These are phyloP conservation scores for Lathyrus aphaca DNA, from an alignment of 306 rosid genomes.

Conservation along the genomic window DNA sequence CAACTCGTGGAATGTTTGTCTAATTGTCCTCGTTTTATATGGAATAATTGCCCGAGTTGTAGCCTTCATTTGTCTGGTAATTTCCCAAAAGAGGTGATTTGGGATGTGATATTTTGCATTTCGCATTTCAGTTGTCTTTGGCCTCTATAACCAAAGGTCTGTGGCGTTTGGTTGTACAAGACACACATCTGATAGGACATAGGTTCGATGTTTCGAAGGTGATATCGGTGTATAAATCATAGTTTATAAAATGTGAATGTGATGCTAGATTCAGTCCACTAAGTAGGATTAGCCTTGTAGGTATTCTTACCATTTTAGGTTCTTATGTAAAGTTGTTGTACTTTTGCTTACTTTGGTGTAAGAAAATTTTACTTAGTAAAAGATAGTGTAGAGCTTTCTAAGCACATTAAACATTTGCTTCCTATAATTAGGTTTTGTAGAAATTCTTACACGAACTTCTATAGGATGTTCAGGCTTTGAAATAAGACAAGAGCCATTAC, in stretches of 20 bases:
- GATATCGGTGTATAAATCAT: slow-evolving; percentile 27
- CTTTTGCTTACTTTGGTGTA: not conserved
- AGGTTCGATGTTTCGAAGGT: not conserved
- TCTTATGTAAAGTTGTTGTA: slow-evolving; percentile 13
- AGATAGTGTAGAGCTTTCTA: not conserved
- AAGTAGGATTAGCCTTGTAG: slow-evolving; percentile 34
- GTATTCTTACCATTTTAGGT: slow-evolving; percentile 26
- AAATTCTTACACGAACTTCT: no score
- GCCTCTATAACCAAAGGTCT: not conserved
- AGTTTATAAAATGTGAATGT: slow-evolving; percentile 4
- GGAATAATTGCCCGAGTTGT: slow-evolving; percentile 49
- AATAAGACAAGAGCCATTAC: no score
- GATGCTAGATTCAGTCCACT: slow-evolving; percentile 10
- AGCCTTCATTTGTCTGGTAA: slow-evolving; percentile 55
- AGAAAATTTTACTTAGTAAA: not conserved
- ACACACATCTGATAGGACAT: not conserved
- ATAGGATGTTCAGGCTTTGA: no score
- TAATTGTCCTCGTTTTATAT: slow-evolving; percentile 44
- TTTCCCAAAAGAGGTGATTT: slow-evolving; percentile 52
- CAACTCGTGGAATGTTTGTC: slow-evolving; percentile 53
- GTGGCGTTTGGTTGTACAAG: not conserved
- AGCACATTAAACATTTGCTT: slow-evolving; percentile 19
- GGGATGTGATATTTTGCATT: not conserved
- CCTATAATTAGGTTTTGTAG: not conserved
- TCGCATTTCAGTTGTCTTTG: not conserved